Conservation (phyloP, 2,329 filamentous ascomycete genomes). For the Pseudocercospora crystallina region DNA sequence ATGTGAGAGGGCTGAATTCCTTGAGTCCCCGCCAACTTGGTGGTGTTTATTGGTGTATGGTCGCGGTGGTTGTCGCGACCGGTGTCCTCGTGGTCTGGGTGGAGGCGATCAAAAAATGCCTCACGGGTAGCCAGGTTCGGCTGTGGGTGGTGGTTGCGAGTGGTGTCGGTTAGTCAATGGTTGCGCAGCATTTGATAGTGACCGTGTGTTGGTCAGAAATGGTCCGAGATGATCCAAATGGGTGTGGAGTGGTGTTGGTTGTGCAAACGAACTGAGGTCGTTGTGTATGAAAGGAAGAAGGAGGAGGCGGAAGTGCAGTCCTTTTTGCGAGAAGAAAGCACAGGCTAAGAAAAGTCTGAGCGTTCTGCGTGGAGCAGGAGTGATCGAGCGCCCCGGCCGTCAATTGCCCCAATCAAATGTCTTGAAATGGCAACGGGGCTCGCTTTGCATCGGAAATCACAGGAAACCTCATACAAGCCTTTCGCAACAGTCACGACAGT, state of each 20-base stretch:
- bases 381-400: neutral
- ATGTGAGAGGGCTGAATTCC: slow-evolving; percentile 70
- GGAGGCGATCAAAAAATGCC: slow-evolving; percentile 18
- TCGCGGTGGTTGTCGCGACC: slow-evolving; percentile 34
- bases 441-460: neutral
- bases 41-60: slow-evolving; percentile 52
- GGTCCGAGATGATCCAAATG: neutral
- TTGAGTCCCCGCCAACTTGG: slow-evolving; percentile 92
- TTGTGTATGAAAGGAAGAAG: slow-evolving; percentile 15
- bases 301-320: neutral
- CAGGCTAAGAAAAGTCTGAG: slow-evolving; percentile 1
- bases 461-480: neutral
- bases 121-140: slow-evolving; percentile 23
- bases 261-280: slow-evolving; percentile 18
- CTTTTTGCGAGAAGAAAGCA: too few species aligned
- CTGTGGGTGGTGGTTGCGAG: slow-evolving; percentile 2
- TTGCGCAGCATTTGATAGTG: slow-evolving; percentile 17
- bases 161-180: slow-evolving; percentile 25
- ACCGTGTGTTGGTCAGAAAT: neutral
- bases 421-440: neutral
- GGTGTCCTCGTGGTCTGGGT: slow-evolving; percentile 8
- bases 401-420: too few species aligned
- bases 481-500: neutral
- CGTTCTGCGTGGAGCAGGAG: neutral
- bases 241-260: slow-evolving; percentile 5